Evolutionary conservation across 768 basidiomycete genomes (phyloP).

Genomic region (Mycena floridula): DNA sequence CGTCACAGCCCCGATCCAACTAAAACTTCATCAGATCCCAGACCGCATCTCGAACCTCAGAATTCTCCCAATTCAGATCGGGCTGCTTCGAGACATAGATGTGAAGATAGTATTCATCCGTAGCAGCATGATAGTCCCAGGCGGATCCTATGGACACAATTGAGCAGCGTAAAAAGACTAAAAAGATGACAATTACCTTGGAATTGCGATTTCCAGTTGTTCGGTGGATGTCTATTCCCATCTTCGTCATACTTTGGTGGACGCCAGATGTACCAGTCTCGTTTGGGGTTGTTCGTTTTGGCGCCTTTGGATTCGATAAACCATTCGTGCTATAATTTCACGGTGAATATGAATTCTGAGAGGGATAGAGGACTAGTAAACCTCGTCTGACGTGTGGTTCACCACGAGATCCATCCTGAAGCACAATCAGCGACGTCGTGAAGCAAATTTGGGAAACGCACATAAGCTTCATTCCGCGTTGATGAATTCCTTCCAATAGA

Average conservation of each 20-base stretch:
- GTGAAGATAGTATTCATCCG: constrained; percentile 70
- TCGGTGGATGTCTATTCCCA: constrained; percentile 55
- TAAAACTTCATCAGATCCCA: constrained; percentile 68
- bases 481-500: constrained; percentile 46
- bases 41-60: constrained; percentile 49
- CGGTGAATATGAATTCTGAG: background rate
- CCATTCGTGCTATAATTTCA: constrained; percentile 54
- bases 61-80: constrained; percentile 75
- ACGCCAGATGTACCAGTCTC: constrained; percentile 77
- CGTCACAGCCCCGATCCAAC: constrained; percentile 70
- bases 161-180: background rate
- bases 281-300: constrained; percentile 49
- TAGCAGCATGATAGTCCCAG: constrained; percentile 63
- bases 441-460: constrained; percentile 19
- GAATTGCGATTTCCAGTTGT: constrained; percentile 69
- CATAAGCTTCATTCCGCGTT: constrained; percentile 68
- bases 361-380: constrained; percentile 14
- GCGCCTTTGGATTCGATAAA: constrained; percentile 50
- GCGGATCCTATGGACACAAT: constrained; percentile 40
- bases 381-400: constrained; percentile 69
- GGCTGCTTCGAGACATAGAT: constrained; percentile 63
- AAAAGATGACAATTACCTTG: constrained; percentile 38
- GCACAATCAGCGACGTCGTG: background rate
- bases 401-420: constrained; percentile 72
- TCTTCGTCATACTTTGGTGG: constrained; percentile 45